Evolutionary conservation across 257 asterid genomes (phyloP).

Genomic region (Solanum sitiens): DNA sequence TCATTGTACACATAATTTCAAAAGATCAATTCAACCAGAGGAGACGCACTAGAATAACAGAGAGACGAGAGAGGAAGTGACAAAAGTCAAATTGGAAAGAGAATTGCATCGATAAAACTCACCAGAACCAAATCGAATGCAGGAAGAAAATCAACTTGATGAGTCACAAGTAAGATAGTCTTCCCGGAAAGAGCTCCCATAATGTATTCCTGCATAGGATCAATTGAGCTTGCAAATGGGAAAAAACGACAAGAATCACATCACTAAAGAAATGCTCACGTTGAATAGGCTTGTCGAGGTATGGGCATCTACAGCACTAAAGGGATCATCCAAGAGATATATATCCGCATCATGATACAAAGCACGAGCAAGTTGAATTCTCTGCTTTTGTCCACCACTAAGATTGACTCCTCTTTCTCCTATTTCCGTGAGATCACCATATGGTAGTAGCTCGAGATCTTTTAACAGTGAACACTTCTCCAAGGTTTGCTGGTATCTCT

Average conservation of each 20-base stretch:
- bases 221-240: background rate
- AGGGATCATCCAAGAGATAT: conserved; percentile 84
- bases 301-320: conserved; percentile 94
- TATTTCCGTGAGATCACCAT: conserved; percentile 78
- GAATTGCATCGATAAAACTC: conserved; percentile 7
- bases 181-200: conserved; percentile 44
- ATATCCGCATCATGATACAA: conserved; percentile 73
- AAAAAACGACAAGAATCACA: background rate
- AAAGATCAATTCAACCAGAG: background rate
- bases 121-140: conserved; percentile 81
- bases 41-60: conserved; percentile 37
- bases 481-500: conserved; percentile 39
- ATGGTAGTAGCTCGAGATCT: conserved; percentile 65
- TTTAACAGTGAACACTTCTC: conserved; percentile 77
- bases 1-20: background rate
- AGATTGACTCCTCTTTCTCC: conserved; percentile 94
- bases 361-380: conserved; percentile 89
- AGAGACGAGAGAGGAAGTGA: background rate
- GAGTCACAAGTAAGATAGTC: conserved; percentile 69
- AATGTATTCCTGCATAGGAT: conserved; percentile 56
- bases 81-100: background rate
- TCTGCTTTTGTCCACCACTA: conserved; percentile 94
- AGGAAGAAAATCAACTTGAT: conserved; percentile 87
- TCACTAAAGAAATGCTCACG: conserved; percentile 23
- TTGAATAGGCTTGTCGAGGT: conserved; percentile 81